Base-by-base conservation (phyloP, 352 stramenopile genomes). In the Aphanomyces euteiches region DNA sequence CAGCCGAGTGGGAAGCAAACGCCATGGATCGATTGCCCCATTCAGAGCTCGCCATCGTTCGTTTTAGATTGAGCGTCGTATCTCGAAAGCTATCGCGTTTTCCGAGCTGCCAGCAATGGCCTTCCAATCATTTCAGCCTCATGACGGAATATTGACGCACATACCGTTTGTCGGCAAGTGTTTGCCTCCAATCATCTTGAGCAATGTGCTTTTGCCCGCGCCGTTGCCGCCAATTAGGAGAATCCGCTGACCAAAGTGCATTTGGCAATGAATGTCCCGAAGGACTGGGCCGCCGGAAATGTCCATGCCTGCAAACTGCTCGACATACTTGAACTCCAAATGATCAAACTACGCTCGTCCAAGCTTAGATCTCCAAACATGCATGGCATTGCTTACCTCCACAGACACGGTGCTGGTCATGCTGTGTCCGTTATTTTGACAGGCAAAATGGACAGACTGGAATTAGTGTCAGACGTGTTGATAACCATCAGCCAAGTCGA, bases 1-100 rank as follows among this genome's bases (percentile, higher is more conserved):
- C 87, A 85, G 89, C 96, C 45, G 79, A 85, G 47, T 93, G 81
- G 2, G 84, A 87, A 2, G 96, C 96, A 78, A 99, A 99, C 5
- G 96, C 96, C 39, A 99, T 91, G 0, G 93, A 95, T 8, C 93
- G 86, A 75, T 98, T 97, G 12, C 96, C 96, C 96, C 96, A 99
- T 70, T 98, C 93, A 37, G 89, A 96, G 74, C 96, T 97, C 50
- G 99, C 85, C 75, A 97, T 99, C 3, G 94, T 88, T 43, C 96
- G 84, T 58, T 96, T 73, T 70, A 91, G 87, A 77, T 99, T 98
- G 6, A 98, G 79, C 56, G 77, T 88, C 43, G 96, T 99, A 73
- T 99, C 95, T 17, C 95, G 92, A 78, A 99, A 99, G 37, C 90
- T 91, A 75, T 98, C 89, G 39, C 94, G 87, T 0, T 92, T 92